Conservation (phyloP, 331 rosid genomes). For the Phaseolus coccineus region DNA sequence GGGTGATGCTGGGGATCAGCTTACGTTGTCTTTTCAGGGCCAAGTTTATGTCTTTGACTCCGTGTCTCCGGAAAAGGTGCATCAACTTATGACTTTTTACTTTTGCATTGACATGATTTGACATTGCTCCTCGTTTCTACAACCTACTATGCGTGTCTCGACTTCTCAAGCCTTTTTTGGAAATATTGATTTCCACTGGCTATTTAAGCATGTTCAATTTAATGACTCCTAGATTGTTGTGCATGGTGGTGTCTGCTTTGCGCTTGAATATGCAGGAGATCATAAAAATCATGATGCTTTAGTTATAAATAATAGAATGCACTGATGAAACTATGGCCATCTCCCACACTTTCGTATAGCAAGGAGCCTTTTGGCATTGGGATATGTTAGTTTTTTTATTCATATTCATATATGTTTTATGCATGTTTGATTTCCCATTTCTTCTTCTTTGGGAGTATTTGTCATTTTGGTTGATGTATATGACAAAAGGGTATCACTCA, state of each 20-base stretch:
- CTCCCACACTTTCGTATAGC: too few relatives aligned
- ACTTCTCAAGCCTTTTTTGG: neutral
- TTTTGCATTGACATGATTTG: constrained; percentile 17
- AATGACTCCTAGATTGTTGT: constrained; percentile 25
- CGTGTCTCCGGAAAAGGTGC: constrained; percentile 80
- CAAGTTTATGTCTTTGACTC: constrained; percentile 80
- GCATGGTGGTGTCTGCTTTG: neutral
- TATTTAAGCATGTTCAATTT: constrained; percentile 21
- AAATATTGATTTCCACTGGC: constrained; percentile 23
- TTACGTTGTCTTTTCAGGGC: constrained; percentile 78
- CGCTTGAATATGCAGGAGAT: constrained; percentile 3
- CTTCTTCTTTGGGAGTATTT: constrained; percentile 12
- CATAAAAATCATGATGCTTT: constrained; percentile 10
- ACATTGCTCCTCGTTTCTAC: constrained; percentile 6
- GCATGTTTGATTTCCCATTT: constrained; percentile 28
- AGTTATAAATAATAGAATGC: constrained; percentile 24
- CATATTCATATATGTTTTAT: too few relatives aligned
- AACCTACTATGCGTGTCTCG: constrained; percentile 2
- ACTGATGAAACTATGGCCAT: neutral
- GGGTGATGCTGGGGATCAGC: constrained; percentile 66
- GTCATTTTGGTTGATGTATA: constrained; percentile 2
- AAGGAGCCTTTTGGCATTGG: too few relatives aligned
- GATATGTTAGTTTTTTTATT: too few relatives aligned
- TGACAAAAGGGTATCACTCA: neutral
- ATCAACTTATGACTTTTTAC: constrained; percentile 28